A percentile compares a stretch with the other conserved stretches of the same genome.
phyloP scores from a whole-genome alignment of 306 rosid genomes.

The Prunus fruticosa region DNA sequence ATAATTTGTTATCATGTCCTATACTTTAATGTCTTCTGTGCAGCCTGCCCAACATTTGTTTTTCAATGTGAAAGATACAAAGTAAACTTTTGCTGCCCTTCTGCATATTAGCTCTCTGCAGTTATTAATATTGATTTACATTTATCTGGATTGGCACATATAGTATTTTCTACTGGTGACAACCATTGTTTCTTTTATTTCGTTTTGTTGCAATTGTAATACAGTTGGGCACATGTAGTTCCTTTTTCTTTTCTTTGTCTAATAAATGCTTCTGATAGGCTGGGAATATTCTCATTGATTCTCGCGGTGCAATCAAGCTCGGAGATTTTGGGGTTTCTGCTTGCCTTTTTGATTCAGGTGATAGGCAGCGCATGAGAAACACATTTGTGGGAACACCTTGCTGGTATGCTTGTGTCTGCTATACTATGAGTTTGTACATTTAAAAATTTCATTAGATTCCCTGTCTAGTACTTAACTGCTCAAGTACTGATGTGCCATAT shows the following conservation, averaged over 20 bases:
- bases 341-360: constrained; percentile 92
- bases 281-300: constrained; percentile 81
- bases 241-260: constrained; percentile 1
- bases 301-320: constrained; percentile 70
- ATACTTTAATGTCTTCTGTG: too few relatives aligned
- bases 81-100: too few relatives aligned
- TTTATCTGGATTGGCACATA: too few relatives aligned
- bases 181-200: background rate
- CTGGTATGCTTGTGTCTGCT: constrained; percentile 45
- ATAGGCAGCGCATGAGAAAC: constrained; percentile 74
- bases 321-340: constrained; percentile 98
- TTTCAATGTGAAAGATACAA: too few relatives aligned
- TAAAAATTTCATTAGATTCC: background rate
- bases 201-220: background rate
- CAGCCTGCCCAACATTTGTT: too few relatives aligned
- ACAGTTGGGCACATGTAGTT: background rate
- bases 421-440: background rate
- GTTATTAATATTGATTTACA: too few relatives aligned
- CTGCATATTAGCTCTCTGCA: too few relatives aligned
- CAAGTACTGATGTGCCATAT: background rate
- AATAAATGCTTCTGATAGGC: constrained; percentile 36
- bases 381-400: constrained; percentile 98
- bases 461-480: background rate
- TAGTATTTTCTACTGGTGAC: background rate
- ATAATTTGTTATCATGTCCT: too few relatives aligned